Base-by-base conservation (phyloP, 768 basidiomycete genomes). In the Mycena amicta region DNA sequence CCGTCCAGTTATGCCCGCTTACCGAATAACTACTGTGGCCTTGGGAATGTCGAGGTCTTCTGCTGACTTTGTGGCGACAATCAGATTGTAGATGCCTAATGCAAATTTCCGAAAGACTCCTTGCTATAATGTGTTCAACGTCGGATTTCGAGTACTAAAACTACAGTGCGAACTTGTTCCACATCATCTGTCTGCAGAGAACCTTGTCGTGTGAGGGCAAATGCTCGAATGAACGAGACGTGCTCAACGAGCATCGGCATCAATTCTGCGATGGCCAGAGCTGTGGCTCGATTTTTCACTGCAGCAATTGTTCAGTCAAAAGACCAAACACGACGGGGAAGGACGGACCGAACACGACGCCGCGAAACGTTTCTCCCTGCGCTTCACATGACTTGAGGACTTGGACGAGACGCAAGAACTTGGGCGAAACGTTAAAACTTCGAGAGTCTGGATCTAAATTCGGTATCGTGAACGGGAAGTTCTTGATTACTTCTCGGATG, bases 361-460 rank as follows among this genome's bases (percentile, higher is more conserved):
- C 88, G 45, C 88, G 83, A 66, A 93, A 92, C 3, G 68, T 63
- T 51, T 84, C 79, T 4, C 83, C 83, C 47, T 81, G 77, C 15
- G 76, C 72, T 56, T 77, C 75, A 66, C 81, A 87, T 1, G 81
- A 77, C 55, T 79, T 79, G 40, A 93, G 74, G 43, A 85, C 72
- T 47, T 90, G 80, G 2, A 87, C 73, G 25, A 93, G 68, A 62
- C 76, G 81, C 40, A 80, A 64, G 59, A 92, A 84, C 59, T 93
- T 92, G 1, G 83, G 83, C 0, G 86, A 83, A 18, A 89, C 82
- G 64, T 92, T 92, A 66, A 83, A 86, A 4, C 83, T 78, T 53
- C 72, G 71, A 5, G 87, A 88, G 25, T 74, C 76, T 1, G 78
- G 64, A 63, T 87, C 81, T 6, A 83, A 68, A 56, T 87, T 87